A percentile compares a stretch with the other conserved stretches of the same genome.
Evolutionary conservation across 2,329 filamentous ascomycete genomes (phyloP).

Genomic region (Myriosclerotinia scirpicola): DNA sequence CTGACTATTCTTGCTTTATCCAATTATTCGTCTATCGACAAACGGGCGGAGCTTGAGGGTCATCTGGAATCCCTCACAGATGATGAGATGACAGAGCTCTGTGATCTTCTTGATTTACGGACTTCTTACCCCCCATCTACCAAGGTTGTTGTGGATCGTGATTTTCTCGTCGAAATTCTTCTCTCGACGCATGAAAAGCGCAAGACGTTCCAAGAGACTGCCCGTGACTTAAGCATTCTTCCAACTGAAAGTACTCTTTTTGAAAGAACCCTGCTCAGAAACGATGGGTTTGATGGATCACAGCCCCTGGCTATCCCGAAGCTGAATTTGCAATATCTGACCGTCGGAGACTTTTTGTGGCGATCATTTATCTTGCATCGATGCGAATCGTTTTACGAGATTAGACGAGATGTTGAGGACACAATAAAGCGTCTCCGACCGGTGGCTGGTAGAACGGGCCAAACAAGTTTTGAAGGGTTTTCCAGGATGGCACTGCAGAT

Average conservation of each 20-base stretch:
- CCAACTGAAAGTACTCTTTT: constrained; percentile 84
- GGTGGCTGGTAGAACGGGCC: constrained; percentile 60
- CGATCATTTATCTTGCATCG: constrained; percentile 86
- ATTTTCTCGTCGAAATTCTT: constrained; percentile 69
- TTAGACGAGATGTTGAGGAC: constrained; percentile 86
- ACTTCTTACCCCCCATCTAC: constrained; percentile 76
- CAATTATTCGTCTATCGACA: constrained; percentile 86
- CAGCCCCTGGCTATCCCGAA: constrained; percentile 89
- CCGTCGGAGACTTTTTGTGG: constrained; percentile 96
- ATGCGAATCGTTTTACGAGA: constrained; percentile 89
- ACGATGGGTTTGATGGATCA: constrained; percentile 84
- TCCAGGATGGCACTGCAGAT: constrained; percentile 92
- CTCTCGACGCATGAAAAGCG: constrained; percentile 73
- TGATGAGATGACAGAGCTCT: constrained; percentile 69
- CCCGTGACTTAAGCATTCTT: constrained; percentile 69
- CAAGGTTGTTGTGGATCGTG: constrained; percentile 61
- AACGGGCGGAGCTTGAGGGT: constrained; percentile 72
- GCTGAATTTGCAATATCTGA: constrained; percentile 91
- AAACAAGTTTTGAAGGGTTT: constrained; percentile 74
- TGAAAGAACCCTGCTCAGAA: constrained; percentile 73
- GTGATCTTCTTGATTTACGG: constrained; percentile 71
- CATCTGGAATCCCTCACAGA: constrained; percentile 74
- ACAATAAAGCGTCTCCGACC: constrained; percentile 78
- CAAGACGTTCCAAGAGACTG: constrained; percentile 77
- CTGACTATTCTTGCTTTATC: constrained; percentile 87